Conservation (phyloP, 306 rosid species). For the Cicer yamashitae region DNA sequence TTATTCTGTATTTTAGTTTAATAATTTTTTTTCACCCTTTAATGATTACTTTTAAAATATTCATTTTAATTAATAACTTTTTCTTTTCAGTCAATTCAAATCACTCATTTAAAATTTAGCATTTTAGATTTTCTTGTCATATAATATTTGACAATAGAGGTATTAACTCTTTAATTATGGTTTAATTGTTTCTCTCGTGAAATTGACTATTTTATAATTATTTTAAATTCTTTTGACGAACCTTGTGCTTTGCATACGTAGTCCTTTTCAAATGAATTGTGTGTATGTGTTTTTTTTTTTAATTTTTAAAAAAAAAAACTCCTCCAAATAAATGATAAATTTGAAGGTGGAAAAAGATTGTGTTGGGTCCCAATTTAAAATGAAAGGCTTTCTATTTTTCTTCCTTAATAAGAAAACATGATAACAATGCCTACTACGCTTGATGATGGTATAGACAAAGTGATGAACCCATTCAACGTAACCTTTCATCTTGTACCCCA, state of each 20-base stretch:
- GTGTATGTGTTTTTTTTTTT: too few species aligned
- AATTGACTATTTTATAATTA: too few species aligned
- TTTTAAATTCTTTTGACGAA: too few species aligned
- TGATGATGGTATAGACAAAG: conserved; percentile 16
- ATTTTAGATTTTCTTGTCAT: neutral
- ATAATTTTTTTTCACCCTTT: too few species aligned
- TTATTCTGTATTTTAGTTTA: too few species aligned
- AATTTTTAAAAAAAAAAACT: too few species aligned
- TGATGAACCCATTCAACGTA: conserved; percentile 28
- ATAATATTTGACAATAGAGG: neutral
- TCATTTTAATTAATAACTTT: too few species aligned
- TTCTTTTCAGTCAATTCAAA: neutral
- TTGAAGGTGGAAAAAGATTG: neutral
- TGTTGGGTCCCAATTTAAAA: neutral
- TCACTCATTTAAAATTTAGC: neutral
- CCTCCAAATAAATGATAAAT: neutral
- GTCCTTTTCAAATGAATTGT: too few species aligned
- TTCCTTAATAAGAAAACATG: conserved; percentile 29
- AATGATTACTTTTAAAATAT: too few species aligned
- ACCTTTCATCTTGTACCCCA: neutral
- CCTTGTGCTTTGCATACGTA: too few species aligned
- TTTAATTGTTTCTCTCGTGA: too few species aligned
- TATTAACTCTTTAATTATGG: too few species aligned
- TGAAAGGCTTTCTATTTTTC: conserved; percentile 11
- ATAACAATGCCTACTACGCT: neutral